Conservation (phyloP, 441 rosid genomes). For the Populus tomentosa region DNA sequence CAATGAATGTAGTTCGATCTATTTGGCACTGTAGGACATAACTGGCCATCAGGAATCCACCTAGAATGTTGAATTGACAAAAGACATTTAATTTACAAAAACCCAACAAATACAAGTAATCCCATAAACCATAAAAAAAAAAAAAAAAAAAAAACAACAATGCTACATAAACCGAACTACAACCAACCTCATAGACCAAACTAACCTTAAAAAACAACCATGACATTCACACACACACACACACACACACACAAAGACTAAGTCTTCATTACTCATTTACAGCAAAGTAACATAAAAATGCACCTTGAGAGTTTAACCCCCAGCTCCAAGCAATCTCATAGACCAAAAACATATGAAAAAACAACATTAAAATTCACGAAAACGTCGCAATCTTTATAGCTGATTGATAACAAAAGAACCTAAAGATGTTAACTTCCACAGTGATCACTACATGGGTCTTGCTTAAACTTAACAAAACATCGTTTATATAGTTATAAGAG, state of each 20-base stretch:
- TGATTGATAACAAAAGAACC: background rate
- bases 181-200: background rate
- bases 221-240: background rate
- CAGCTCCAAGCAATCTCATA: background rate
- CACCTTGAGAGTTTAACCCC: background rate
- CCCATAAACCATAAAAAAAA: background rate
- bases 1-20: conserved; percentile 90
- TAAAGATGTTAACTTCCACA: background rate
- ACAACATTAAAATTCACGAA: background rate
- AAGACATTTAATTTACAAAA: background rate
- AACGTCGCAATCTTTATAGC: background rate
- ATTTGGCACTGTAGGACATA: conserved; percentile 97
- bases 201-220: background rate
- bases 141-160: no score
- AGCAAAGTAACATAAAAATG: background rate
- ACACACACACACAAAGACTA: background rate
- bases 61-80: conserved; percentile 24
- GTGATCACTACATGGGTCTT: background rate
- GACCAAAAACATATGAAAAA: background rate
- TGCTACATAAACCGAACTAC: no score
- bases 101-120: background rate
- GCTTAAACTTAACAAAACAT: background rate
- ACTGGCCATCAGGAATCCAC: conserved; percentile 98
- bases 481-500: background rate
- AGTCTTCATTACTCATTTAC: background rate